Base-by-base conservation (phyloP, 1,284 basidiomycete species). In the Afroboletus lepidellus region DNA sequence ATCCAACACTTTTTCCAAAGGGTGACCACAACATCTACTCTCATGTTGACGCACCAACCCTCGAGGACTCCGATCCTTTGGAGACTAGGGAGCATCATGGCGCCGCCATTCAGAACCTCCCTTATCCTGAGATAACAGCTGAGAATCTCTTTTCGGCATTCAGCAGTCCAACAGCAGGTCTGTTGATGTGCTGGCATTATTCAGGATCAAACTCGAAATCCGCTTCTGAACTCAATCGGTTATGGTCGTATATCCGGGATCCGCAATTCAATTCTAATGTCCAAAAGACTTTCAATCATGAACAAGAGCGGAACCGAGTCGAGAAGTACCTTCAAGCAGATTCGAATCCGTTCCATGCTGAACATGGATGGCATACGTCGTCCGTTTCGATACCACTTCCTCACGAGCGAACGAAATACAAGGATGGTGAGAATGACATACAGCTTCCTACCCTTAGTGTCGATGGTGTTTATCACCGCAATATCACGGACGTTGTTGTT, bases 111-210 rank as follows among this genome's bases (percentile, higher is more conserved):
- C 5, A 29, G 7, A 29, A 29, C 7, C 8, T 33, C 32, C 32
- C 32, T 8, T 25, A 16, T 4, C 18, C 25, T 29, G n/a, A n/a
- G 3, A 30, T 46, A 12, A 38, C 36, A 4, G 13, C 1, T 2
- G 15, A 46, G 1, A 46, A 30, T 7, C 20, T 46, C 11, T 38
- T 20, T 23, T 37, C 36, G 0, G 25, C 25, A 30, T 46, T 46
- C 20, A 46, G 27, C 12, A 38, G 23, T 37, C 51, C 54, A 1
- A 53, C 46, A 0, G 42, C 50, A 21, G 54, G 50, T 0, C 45
- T 57, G 2, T 20, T 57, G 3, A 55, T 55, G 54, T 55, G 50
- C 15, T 57, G 54, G 50, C 56, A 55, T 6, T 58, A 51, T 15
- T 46, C 43, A 8, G 48, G 48, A 1, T 16, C 42, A 15, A 57